phyloP scores from a whole-genome alignment of 2,329 filamentous ascomycete genomes.

The Orbilia ellipsospora region DNA sequence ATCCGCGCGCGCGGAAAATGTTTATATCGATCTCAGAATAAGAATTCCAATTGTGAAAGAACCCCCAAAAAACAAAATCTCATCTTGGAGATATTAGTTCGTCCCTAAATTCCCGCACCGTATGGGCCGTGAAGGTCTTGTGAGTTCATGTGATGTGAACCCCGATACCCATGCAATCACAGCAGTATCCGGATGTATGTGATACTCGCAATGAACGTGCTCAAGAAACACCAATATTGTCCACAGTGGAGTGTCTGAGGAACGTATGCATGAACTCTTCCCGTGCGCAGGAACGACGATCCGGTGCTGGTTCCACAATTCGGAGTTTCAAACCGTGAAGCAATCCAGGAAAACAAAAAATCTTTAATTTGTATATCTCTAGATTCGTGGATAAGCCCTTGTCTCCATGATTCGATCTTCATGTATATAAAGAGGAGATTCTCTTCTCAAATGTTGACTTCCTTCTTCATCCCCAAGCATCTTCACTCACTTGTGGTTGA shows the following conservation, averaged over 20 bases:
- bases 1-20: background rate
- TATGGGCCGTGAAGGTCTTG: conserved; percentile 25
- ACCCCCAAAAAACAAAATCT: background rate
- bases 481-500: conserved; percentile 41
- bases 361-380: conserved; percentile 44
- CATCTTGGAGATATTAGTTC: conserved; percentile 14
- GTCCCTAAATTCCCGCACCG: conserved; percentile 50
- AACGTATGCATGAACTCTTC: conserved; percentile 42
- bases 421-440: conserved; percentile 48
- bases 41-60: background rate
- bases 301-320: conserved; percentile 44
- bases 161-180: conserved; percentile 20
- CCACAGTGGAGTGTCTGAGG: background rate
- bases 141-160: conserved; percentile 5
- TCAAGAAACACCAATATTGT: background rate
- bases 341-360: conserved; percentile 44
- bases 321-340: conserved; percentile 32
- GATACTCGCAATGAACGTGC: conserved; percentile 21
- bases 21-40: conserved; percentile 40
- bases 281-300: conserved; percentile 54
- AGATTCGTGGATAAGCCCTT: conserved; percentile 25
- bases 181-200: conserved; percentile 27
- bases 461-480: conserved; percentile 46
- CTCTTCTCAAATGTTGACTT: conserved; percentile 40
- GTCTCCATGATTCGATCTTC: conserved; percentile 12